Evolutionary conservation across 148 eudicot genomes (phyloP).

Genomic region (Fagopyrum tataricum): DNA sequence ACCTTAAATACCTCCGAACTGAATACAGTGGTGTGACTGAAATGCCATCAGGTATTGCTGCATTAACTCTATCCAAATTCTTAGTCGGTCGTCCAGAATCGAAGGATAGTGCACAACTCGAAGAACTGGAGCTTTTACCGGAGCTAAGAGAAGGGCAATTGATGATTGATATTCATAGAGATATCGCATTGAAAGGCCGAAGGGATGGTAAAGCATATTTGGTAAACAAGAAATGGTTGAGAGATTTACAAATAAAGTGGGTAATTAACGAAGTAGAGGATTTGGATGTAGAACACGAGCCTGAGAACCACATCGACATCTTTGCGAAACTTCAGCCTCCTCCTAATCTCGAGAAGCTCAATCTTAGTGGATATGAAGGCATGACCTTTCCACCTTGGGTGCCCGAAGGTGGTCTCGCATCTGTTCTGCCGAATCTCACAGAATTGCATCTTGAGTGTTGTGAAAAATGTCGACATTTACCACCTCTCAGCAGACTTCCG

Average conservation of each 20-base stretch:
- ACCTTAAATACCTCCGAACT: neutral
- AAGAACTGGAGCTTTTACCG: too few species aligned
- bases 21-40: neutral
- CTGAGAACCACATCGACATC: neutral
- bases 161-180: neutral
- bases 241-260: too few species aligned
- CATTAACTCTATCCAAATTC: constrained; percentile 1
- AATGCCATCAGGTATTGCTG: neutral
- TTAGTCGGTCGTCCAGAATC: neutral
- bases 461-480: neutral
- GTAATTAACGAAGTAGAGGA: too few species aligned
- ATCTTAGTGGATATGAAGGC: neutral
- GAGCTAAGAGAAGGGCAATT: neutral
- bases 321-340: neutral
- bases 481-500: neutral
- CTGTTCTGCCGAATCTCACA: neutral
- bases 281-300: too few species aligned
- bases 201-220: too few species aligned
- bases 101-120: neutral
- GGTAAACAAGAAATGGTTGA: too few species aligned
- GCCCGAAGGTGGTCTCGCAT: neutral
- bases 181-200: too few species aligned
- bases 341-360: neutral
- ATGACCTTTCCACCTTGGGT: too few species aligned
- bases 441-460: neutral